A percentile compares a stretch with the other conserved stretches of the same genome.
Evolutionary conservation across 2,329 filamentous ascomycete genomes (phyloP).

Genomic region (Chrysoporthe puriensis): DNA sequence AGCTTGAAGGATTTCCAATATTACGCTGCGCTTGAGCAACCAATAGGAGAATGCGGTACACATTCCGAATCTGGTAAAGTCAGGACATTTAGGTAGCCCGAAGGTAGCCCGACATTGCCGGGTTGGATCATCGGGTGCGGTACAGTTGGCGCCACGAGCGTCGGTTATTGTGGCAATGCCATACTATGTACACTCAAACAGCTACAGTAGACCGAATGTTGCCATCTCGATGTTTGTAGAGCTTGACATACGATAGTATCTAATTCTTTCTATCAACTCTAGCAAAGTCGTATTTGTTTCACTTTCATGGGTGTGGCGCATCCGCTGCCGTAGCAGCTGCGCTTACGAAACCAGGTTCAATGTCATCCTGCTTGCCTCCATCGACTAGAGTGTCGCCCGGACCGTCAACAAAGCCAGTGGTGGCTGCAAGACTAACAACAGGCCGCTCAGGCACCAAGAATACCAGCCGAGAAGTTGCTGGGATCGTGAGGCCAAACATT

Average conservation of each 20-base stretch:
- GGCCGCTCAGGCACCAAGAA: slow-evolving; percentile 44
- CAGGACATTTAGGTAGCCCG: not conserved
- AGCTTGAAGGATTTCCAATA: not conserved
- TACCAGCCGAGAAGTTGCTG: slow-evolving; percentile 41
- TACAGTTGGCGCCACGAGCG: not conserved
- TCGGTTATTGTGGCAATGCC: not conserved
- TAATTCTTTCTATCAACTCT: not conserved
- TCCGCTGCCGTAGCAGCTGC: not conserved
- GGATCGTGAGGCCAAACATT: slow-evolving; percentile 49
- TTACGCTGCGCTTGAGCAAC: not conserved
- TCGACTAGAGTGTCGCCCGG: not conserved
- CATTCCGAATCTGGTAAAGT: not conserved
- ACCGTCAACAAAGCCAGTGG: not conserved
- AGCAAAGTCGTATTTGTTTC: not conserved
- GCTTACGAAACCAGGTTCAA: not conserved
- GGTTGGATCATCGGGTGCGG: too few species aligned
- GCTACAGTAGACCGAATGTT: not conserved
- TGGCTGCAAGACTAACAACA: slow-evolving; percentile 31
- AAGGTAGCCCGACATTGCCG: too few species aligned
- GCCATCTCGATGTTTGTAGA: not conserved
- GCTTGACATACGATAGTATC: not conserved
- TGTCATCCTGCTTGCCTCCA: not conserved
- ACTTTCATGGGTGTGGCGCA: not conserved
- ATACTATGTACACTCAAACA: not conserved
- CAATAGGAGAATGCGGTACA: not conserved